Evolutionary conservation across 768 basidiomycete genomes (phyloP), one percentile per base, ranked within the genome.

Genomic region (Xerocomus potaroensis): DNA sequence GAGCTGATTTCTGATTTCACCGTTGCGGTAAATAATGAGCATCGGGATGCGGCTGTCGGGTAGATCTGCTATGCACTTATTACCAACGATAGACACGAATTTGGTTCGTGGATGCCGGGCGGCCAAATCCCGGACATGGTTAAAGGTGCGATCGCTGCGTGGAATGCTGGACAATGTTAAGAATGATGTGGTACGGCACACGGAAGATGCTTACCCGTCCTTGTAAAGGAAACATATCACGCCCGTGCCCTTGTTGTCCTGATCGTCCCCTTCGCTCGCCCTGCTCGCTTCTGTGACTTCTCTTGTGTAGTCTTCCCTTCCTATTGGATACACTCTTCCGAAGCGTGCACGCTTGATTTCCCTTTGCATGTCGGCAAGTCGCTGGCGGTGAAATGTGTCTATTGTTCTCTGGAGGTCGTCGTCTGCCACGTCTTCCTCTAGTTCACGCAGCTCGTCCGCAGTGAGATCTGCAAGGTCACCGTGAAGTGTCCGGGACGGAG

Each of bases 151-250:
- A 49, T 91, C 85, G 46, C 88, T 92, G 45, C 83, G 78, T 15
- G 86, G 83, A 27, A 95, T 75, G 4, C 94, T 95, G 60, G 24
- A 41, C 18, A 24, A 14, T 10, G 41, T 30, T 46, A 29, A 43
- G 48, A 12, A 10, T 9, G 30, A 30, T 24, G 9, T 30, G 5
- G 45, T n/a, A 21, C 21, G 31, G 41, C 26, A 27, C 38, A 19
- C 18, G 24, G 36, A 29, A 35, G 31, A 5, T 15, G 69, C 90
- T 57, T 63, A 94, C 95, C 86, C 85, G 57, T 96, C 93, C 66
- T 96, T 97, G 71, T 93, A 98, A 29, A 99, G 68, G 62, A 94
- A 89, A 45, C 93, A 95, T 7, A 98, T 80, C 2, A 98, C 93
- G 0, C 91, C 93, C 0, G 92, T 98, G 0, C 94, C 95, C 52